Base-by-base conservation (phyloP, 768 basidiomycete species). In the Sistotremastrum niveocremeum region DNA sequence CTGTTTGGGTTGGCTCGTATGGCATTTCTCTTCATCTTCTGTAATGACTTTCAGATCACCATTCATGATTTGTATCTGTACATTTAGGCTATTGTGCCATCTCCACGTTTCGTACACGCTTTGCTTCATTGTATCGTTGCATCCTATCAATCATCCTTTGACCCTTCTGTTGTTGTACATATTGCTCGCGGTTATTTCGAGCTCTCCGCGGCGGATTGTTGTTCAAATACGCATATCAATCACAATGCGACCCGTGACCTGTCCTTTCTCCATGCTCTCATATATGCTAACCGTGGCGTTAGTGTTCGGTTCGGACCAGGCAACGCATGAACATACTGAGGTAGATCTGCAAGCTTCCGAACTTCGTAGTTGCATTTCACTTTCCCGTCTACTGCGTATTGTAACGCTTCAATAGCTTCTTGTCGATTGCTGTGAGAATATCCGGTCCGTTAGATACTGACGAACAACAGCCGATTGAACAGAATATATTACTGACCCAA, bases 371-470 rank as follows among this genome's bases (percentile, higher is more conserved):
- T 47, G 44, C 60, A 60, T 46, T 55, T 62, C 49, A 75, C 69
- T 44, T 67, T 64, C 11, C 68, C 69, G 28, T 57, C 52, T 5
- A 62, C 65, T 9, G 68, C 72, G 39, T 71, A 54, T 11, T 64
- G 60, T 40, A 74, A 53, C 2, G 73, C 69, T 52, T 74, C 71
- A 46, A 65, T 56, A 9, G 67, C 65, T 50, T 75, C 73, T 47
- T 72, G 70, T 7, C 65, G 56, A 49, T 63, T 59, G 8, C 69
- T 65, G 33, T 30, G 7, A 3, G 20, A 42, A 45, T 33, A 9
- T 30, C 11, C 1, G 20, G 1, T 20, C 2, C 20, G 20, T 2
- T 20, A 20, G 2, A 20, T 20, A 20, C 2, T 20, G 20, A 20
- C 20, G 20, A 20, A 20, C 20, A 20, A 20, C 20, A 20, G 20